Base-by-base conservation (phyloP, 2,329 filamentous ascomycete species). In the Penicillium sp. region DNA sequence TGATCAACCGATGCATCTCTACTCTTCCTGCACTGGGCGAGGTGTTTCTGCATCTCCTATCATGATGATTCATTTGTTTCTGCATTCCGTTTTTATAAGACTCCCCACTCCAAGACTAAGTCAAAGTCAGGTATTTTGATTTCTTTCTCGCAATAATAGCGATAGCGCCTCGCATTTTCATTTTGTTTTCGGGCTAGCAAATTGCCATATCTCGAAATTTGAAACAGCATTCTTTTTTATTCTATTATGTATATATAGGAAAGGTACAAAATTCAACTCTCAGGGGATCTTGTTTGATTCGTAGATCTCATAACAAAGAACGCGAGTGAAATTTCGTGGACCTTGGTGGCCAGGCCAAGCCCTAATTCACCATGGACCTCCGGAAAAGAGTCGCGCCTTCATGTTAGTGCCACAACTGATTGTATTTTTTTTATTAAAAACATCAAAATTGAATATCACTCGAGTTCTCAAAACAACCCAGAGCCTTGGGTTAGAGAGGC, bases 41-140 rank as follows among this genome's bases (percentile, higher is more conserved):
- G 9, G n/a, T 18, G 14, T 40, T 40, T 18, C 16, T 2, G 6
- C n/a, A 18, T 40, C 35, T 40, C 35, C 35, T 40, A 6, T 40
- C 35, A 40, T 40, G 35, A 38, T n/a, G 16, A 16, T n/a, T n/a
- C 12, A 38, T 38, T 38, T n/a, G n/a, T 38, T 38, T 11, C 7
- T 30, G 14, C 18, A 18, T 40, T 33, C 18, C 5, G 35, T n/a
- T 40, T 40, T 40, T 38, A 40, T 47, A 16, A 23, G 43, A 47
- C 43, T 54, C 52, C 43, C 52, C 43, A 47, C 52, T 54, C 47
- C 52, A 53, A 53, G 42, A 47, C 51, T 40, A 16, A 18, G 35
- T 9, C 14, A 35, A 53, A 47, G 42, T 47, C 52, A 47, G 42
- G 42, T 38, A 38, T 40, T 54, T 5, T 5, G 16, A 33, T 38